Percentiles rank a stretch among this genome's conserved stretches.
These are phyloP conservation scores for Candida arabinofermentans DNA, from an alignment of 805 yeast species.

Conservation along the genomic window DNA sequence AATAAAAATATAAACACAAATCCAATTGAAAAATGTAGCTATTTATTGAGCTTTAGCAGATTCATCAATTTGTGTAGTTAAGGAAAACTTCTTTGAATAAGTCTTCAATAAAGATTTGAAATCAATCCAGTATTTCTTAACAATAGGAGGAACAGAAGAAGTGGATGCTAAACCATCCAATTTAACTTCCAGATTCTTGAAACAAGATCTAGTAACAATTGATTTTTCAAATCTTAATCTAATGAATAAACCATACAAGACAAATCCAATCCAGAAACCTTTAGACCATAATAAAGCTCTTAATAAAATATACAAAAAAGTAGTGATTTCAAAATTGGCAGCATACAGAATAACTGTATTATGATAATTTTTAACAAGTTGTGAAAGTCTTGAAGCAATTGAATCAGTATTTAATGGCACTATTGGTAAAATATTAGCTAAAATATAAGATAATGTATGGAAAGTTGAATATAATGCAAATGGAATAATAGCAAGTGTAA, in stretches of 20 bases:
- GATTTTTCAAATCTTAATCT: conserved; percentile 77
- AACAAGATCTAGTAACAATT: conserved; percentile 55
- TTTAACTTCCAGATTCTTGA: conserved; percentile 67
- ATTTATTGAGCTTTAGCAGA: conserved; percentile 12
- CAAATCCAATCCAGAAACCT: conserved; percentile 57
- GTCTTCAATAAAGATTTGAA: conserved; percentile 34
- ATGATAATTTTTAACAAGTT: conserved; percentile 49
- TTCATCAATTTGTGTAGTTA: conserved; percentile 7
- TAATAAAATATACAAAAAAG: conserved; percentile 25
- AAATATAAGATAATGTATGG: conserved; percentile 72
- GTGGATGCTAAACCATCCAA: conserved; percentile 50
- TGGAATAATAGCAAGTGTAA: conserved; percentile 63
- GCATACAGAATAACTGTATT: conserved; percentile 57
- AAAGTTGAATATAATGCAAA: conserved; percentile 74
- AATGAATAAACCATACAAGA: conserved; percentile 58
- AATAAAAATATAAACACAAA: too few species aligned
- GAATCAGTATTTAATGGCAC: conserved; percentile 30
- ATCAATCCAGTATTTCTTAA: conserved; percentile 47
- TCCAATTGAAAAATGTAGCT: too few species aligned
- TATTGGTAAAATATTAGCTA: conserved; percentile 64
- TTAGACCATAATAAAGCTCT: conserved; percentile 50
- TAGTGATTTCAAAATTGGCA: conserved; percentile 48
- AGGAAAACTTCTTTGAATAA: conserved; percentile 12
- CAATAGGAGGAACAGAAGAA: conserved; percentile 48
- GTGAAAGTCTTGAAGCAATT: conserved; percentile 28